Base-by-base conservation (phyloP, 1,284 basidiomycete species). In the Schizophyllum commune region DNA sequence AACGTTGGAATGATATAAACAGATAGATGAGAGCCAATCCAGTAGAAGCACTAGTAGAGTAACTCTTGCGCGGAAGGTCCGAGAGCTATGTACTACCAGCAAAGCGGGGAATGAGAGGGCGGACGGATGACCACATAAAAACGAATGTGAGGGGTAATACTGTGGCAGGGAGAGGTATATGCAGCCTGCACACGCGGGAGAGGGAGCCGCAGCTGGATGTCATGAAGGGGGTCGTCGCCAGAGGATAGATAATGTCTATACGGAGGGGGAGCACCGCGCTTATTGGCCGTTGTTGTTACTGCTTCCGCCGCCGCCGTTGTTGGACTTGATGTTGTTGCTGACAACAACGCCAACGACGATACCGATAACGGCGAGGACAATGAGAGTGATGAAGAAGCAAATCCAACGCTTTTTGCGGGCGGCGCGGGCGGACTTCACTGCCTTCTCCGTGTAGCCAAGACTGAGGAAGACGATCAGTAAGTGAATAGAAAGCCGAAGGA, bases 341-440 rank as follows among this genome's bases (percentile, higher is more conserved):
- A 87, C 75, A 21, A 83, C 77, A 57, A 89, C 77, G 1, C 73
- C 88, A 32, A 91, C 73, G 47, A 89, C 75, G 61, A 87, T 79
- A 53, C 74, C 89, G 61, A 90, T 71, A 61, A 91, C 84, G 60
- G 80, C 79, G 60, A 92, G 75, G 63, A 91, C 69, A 64, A 85
- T 76, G 61, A 91, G 66, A 61, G 81, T 72, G 69, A 91, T 85
- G 75, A 83, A 75, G 83, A 94, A 93, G 77, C 93, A 95, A 71
- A 94, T 94, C 91, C 92, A 94, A 65, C 92, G 86, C 83, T 97
- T 98, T 77, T 89, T 93, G 64, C 96, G 87, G 22, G 94, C 95
- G 54, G 88, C 84, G 52, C 88, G 82, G n/a, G 96, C 96, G 56
- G 91, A 94, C 32, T 78, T 78, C 53, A 96, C 89, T 5, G 96